These are phyloP conservation scores for Scedosporium aurantiacum DNA, from an alignment of 2,329 filamentous ascomycete species.

Conservation along the genomic window DNA sequence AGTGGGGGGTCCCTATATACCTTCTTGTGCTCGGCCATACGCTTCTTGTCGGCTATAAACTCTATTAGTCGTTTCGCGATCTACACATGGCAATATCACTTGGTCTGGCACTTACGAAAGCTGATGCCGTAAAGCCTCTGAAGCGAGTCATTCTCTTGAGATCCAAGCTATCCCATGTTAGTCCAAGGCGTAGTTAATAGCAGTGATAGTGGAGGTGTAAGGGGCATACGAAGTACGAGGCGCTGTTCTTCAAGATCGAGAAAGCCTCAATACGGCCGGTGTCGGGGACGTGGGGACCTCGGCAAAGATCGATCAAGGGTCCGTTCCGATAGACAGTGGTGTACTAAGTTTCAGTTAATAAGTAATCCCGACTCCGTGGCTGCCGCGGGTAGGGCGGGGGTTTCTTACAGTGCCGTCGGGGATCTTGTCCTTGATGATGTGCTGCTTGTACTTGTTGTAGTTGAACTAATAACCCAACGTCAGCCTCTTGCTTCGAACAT, in stretches of 20 bases:
- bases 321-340: conserved; percentile 94
- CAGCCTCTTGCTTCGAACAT: neutral
- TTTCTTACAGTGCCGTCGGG: conserved; percentile 55
- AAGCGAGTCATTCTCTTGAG: conserved; percentile 85
- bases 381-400: neutral
- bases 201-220: neutral
- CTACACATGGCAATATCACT: neutral
- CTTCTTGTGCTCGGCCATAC: conserved; percentile 83
- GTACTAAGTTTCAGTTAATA: conserved; percentile 24
- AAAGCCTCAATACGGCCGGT: conserved; percentile 92
- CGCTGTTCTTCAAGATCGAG: conserved; percentile 71
- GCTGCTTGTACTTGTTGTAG: conserved; percentile 97
- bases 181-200: neutral
- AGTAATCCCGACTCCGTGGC: neutral
- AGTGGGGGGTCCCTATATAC: neutral
- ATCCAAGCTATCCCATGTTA: conserved; percentile 53
- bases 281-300: conserved; percentile 84
- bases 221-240: conserved; percentile 54
- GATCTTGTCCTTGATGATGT: conserved; percentile 92
- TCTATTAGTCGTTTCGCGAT: conserved; percentile 4
- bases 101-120: conserved; percentile 37
- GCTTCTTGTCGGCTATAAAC: conserved; percentile 68
- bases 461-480: conserved; percentile 47
- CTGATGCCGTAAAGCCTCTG: conserved; percentile 96
- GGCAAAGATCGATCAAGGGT: conserved; percentile 87